Percentiles rank a stretch among this genome's conserved stretches.
Evolutionary conservation across 805 yeast genomes (phyloP).

Genomic region (Dipodascopsis tothii): DNA sequence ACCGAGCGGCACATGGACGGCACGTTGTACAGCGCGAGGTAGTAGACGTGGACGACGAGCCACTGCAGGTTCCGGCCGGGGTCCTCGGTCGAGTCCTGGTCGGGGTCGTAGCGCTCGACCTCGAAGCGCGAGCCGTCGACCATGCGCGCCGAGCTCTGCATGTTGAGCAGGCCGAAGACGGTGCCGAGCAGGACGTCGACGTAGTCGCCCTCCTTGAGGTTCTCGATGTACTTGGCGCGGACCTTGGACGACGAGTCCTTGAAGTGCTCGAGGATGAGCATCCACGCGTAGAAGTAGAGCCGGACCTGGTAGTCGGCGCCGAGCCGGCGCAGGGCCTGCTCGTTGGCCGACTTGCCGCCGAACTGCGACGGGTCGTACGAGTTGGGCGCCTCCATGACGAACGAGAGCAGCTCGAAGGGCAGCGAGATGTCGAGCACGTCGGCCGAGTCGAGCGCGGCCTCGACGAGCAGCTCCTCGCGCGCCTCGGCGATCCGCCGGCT

Average conservation of each 20-base stretch:
- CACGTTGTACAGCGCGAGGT: constrained; percentile 41
- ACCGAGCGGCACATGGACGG: constrained; percentile 58
- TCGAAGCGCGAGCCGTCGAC: constrained; percentile 21
- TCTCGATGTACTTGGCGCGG: constrained; percentile 52
- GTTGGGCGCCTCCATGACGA: constrained; percentile 21
- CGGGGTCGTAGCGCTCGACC: constrained; percentile 25
- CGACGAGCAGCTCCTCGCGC: constrained; percentile 48
- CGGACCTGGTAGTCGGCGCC: constrained; percentile 11
- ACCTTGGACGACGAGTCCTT: constrained; percentile 55
- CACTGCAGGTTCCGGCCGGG: constrained; percentile 34
- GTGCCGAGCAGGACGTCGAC: constrained; percentile 46
- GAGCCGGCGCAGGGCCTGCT: neutral
- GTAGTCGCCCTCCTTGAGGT: constrained; percentile 45
- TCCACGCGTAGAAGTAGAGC: constrained; percentile 63
- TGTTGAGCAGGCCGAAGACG: constrained; percentile 41
- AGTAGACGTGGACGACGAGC: constrained; percentile 46
- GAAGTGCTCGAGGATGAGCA: constrained; percentile 53
- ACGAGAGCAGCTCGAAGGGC: constrained; percentile 39
- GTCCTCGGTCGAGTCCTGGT: constrained; percentile 19
- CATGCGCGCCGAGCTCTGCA: constrained; percentile 33
- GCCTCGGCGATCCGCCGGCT: constrained; percentile 34
- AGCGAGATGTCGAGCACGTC: constrained; percentile 30
- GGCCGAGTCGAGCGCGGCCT: constrained; percentile 25
- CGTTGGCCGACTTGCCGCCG: neutral
- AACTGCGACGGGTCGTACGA: neutral